A percentile compares a stretch with the other conserved stretches of the same genome.
Conservation (phyloP, 2,329 filamentous ascomycete species). For the Epichloe typhina region DNA sequence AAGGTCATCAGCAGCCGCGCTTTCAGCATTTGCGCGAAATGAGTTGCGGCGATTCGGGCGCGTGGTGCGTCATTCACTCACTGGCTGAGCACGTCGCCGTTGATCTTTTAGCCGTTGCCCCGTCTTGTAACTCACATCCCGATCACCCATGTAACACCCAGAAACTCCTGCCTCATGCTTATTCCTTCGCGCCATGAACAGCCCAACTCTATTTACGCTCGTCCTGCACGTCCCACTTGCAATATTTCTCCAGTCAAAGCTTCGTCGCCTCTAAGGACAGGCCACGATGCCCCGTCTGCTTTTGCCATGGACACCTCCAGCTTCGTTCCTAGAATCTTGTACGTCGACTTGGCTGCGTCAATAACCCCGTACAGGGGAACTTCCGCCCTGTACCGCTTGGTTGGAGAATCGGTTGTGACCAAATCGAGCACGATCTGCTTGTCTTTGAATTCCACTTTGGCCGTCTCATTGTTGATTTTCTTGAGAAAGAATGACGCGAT, state of each 20-base stretch:
- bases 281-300: conserved; percentile 69
- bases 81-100: background rate
- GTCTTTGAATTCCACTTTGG: conserved; percentile 56
- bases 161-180: background rate
- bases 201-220: background rate
- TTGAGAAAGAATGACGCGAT: conserved; percentile 92
- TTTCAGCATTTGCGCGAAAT: background rate
- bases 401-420: conserved; percentile 62
- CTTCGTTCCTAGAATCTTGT: conserved; percentile 79
- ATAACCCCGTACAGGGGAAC: conserved; percentile 69
- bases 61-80: no score
- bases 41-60: background rate
- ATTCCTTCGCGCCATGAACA: background rate
- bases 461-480: conserved; percentile 78
- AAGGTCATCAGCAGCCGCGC: background rate
- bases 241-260: conserved; percentile 60
- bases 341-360: conserved; percentile 59
- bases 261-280: conserved; percentile 71
- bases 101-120: background rate
- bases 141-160: conserved; percentile 1
- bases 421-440: conserved; percentile 63
- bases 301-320: conserved; percentile 64
- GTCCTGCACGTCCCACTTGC: conserved; percentile 70
- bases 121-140: background rate
- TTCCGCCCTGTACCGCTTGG: conserved; percentile 64